Evolutionary conservation across 2,329 filamentous ascomycete species (phyloP), one percentile per base, ranked within the genome.

Genomic region (Colletotrichum shisoi): DNA sequence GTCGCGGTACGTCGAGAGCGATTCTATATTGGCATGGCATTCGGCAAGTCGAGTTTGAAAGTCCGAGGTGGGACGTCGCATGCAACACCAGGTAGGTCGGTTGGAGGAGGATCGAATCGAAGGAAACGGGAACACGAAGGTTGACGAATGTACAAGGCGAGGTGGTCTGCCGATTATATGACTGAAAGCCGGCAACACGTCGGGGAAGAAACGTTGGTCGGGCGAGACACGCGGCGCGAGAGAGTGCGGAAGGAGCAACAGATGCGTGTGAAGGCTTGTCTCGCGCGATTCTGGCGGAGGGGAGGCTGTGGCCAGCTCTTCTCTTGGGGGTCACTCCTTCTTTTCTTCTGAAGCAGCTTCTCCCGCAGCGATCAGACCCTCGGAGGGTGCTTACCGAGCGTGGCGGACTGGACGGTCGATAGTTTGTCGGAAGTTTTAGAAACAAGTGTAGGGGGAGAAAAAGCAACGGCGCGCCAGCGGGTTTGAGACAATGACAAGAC

Each of bases 301-400:
- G 27, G 21, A 40, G 51, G 27, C 51, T 68, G 40, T 34, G 56
- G 66, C 67, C 46, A 68, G 66, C 66, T 62, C 66, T 53, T 68
- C 27, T 59, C 61, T 49, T 49, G 54, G 61, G 64, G 61, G 57
- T 66, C 57, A 46, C 42, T 66, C 40, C 21, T 45, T 54, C 57
- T 62, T 53, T 57, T 67, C 39, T 68, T 67, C 42, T 24, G 39
- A 57, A 42, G 15, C 66, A 52, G 24, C 62, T 65, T 65, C 65
- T 60, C 62, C 62, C 56, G 51, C 56, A 21, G 27, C 45, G 54
- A 59, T 59, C 49, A 44, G 31, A 39, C 61, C 56, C 27, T 39
- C 21, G 39, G 46, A 46, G 48, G 51, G 53, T 34, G 59, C 68
- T 69, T 63, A 70, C 68, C 44, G 49, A 51, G 31, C 31, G 57